Evolutionary conservation across 805 yeast genomes (phyloP), one percentile per base, ranked within the genome.

Genomic region (Metschnikowia continentalis): DNA sequence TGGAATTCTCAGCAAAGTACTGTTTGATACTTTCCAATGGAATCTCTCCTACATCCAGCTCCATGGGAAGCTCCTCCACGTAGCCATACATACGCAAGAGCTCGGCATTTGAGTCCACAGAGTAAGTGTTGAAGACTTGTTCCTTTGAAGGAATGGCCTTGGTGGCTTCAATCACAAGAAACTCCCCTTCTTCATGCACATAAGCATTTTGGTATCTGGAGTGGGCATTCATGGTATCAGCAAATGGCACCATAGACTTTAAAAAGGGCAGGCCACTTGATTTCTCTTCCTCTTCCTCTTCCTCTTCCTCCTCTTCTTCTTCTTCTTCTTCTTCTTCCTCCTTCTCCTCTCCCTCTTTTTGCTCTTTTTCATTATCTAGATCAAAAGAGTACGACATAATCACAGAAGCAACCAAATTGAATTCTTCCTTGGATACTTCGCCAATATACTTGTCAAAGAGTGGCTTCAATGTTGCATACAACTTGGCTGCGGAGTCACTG

Each of bases 371-470:
- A 1, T 61, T 55, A 54, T 80, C 86, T 13, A 89, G 87, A 64
- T 94, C 99, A 68, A 94, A 92, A 0, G 96, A 88, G 61, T 92
- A 92, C 0, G 97, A 80, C 89, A 90, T 81, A 43, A 94, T 88
- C 14, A 88, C 69, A 38, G 90, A 82, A 0, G 96, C 97, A 52
- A 87, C 81, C 35, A 77, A 70, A 57, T 84, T 84, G 64, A 87
- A 94, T 10, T 78, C 80, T 2, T 79, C 83, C 41, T 81, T 62
- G 1, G 85, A 65, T 51, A 64, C 59, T 5, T 51, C 58, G 6
- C 57, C 57, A 11, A 55, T 47, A 10, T 20, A 46, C 30, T 39
- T 32, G 22, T 35, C 22, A 32, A 53, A 46, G 11, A 35, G 41
- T 5, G 55, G 55, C 40, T n/a, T n/a, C 26, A 53, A 35, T 10